phyloP scores from a whole-genome alignment of 2,329 filamentous ascomycete species.

The Diaporthe sp. region DNA sequence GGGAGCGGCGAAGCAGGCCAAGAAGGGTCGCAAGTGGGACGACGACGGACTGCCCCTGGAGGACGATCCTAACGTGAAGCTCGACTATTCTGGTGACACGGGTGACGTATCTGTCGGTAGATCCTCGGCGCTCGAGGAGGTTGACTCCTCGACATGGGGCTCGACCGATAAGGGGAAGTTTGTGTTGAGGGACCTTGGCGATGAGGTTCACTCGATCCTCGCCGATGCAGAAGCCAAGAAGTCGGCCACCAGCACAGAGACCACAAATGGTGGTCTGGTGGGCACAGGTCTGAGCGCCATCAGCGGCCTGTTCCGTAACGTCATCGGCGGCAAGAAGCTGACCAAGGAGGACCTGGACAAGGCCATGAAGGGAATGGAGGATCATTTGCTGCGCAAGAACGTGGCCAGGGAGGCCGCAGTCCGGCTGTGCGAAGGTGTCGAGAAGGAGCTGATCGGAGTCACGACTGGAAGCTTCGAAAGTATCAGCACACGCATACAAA shows the following conservation, averaged over 20 bases:
- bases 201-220: slow-evolving; percentile 92
- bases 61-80: slow-evolving; percentile 78
- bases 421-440: slow-evolving; percentile 89
- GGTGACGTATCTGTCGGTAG: slow-evolving; percentile 61
- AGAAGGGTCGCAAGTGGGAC: slow-evolving; percentile 93
- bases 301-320: slow-evolving; percentile 90
- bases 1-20: slow-evolving; percentile 65
- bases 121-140: slow-evolving; percentile 73
- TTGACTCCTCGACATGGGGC: slow-evolving; percentile 86
- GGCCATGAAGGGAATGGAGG: slow-evolving; percentile 95
- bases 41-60: slow-evolving; percentile 89
- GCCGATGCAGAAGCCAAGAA: slow-evolving; percentile 79
- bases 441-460: slow-evolving; percentile 87
- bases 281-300: slow-evolving; percentile 85
- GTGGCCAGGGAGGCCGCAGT: slow-evolving; percentile 94
- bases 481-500: slow-evolving; percentile 83
- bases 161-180: slow-evolving; percentile 92
- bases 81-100: slow-evolving; percentile 88
- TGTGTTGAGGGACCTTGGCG: slow-evolving; percentile 90
- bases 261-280: slow-evolving; percentile 71
- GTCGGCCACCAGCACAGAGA: slow-evolving; percentile 53
- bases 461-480: slow-evolving; percentile 94
- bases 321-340: slow-evolving; percentile 92
- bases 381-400: slow-evolving; percentile 94
- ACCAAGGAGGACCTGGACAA: slow-evolving; percentile 91